Evolutionary conservation across 2,329 filamentous ascomycete species (phyloP).

Genomic region (Coniosporium tulheliwenetii): DNA sequence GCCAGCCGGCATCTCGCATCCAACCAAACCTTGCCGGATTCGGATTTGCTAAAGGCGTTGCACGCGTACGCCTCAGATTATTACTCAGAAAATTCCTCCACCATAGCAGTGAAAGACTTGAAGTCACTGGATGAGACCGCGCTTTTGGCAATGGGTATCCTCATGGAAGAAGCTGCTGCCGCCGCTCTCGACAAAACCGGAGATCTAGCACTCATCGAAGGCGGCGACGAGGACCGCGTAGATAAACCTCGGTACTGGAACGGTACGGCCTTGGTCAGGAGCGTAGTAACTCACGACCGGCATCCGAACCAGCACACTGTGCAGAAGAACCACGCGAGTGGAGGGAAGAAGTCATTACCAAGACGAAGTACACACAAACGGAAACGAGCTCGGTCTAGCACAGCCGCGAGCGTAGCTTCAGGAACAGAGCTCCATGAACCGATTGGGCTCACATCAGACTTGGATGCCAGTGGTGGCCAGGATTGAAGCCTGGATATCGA

Average conservation of each 20-base stretch:
- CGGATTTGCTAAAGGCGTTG: conserved; percentile 52
- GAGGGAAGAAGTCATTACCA: too few species aligned
- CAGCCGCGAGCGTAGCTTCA: too few species aligned
- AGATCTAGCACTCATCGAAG: conserved; percentile 58
- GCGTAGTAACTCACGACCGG: background rate
- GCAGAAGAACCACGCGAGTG: too few species aligned
- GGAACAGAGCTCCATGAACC: too few species aligned
- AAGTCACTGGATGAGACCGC: conserved; percentile 65
- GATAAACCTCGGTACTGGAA: background rate
- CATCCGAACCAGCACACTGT: background rate
- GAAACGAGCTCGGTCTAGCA: too few species aligned
- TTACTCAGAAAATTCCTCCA: conserved; percentile 30
- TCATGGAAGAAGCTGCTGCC: conserved; percentile 54
- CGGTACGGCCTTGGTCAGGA: background rate
- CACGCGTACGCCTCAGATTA: conserved; percentile 54
- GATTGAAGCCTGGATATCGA: too few species aligned
- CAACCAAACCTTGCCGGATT: conserved; percentile 43
- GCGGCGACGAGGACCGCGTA: conserved; percentile 14
- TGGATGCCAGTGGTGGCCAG: too few species aligned
- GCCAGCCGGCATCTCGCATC: conserved; percentile 42
- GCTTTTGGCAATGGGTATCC: conserved; percentile 56
- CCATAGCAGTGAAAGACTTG: conserved; percentile 20
- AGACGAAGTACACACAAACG: too few species aligned
- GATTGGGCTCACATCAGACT: too few species aligned
- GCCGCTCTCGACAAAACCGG: conserved; percentile 48